These are phyloP conservation scores for Daedaleopsis sinensis DNA, from an alignment of 768 basidiomycete species.

Conservation along the genomic window DNA sequence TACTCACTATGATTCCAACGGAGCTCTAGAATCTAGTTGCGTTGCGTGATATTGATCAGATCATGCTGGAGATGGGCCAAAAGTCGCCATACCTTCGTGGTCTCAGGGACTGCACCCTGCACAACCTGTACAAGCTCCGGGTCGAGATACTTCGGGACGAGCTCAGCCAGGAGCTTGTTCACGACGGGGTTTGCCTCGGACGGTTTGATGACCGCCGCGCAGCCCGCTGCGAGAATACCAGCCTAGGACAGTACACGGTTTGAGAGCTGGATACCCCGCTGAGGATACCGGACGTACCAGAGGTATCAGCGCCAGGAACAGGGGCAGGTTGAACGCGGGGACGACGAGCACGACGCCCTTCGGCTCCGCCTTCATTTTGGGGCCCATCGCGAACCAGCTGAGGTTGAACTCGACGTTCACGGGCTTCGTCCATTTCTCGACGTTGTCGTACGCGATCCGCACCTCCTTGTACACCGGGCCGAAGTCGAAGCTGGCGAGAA, in stretches of 20 bases:
- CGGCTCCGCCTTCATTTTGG: slow-evolving; percentile 70
- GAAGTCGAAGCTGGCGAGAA: slow-evolving; percentile 59
- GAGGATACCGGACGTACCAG: slow-evolving; percentile 51
- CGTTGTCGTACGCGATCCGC: slow-evolving; percentile 55
- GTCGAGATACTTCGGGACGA: slow-evolving; percentile 79
- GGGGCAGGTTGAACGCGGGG: slow-evolving; percentile 75
- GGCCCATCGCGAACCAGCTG: slow-evolving; percentile 61
- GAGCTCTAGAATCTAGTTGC: slow-evolving; percentile 63
- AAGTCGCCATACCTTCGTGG: slow-evolving; percentile 54
- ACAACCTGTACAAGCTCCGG: slow-evolving; percentile 62
- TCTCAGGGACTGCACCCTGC: slow-evolving; percentile 70
- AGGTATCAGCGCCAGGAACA: slow-evolving; percentile 59
- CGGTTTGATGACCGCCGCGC: slow-evolving; percentile 72
- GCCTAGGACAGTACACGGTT: too few species aligned
- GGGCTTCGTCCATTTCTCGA: slow-evolving; percentile 78
- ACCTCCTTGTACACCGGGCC: slow-evolving; percentile 54
- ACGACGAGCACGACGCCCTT: slow-evolving; percentile 78
- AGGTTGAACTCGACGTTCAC: slow-evolving; percentile 57
- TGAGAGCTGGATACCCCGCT: too few species aligned
- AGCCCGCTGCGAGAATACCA: slow-evolving; percentile 82
- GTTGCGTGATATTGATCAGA: neutral
- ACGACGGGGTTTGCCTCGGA: slow-evolving; percentile 67
- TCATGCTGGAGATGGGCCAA: too few species aligned
- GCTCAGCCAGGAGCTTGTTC: slow-evolving; percentile 62
- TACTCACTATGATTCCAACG: slow-evolving; percentile 66